Evolutionary conservation across 441 rosid species (phyloP).

Genomic region (Gossypium trilobum): DNA sequence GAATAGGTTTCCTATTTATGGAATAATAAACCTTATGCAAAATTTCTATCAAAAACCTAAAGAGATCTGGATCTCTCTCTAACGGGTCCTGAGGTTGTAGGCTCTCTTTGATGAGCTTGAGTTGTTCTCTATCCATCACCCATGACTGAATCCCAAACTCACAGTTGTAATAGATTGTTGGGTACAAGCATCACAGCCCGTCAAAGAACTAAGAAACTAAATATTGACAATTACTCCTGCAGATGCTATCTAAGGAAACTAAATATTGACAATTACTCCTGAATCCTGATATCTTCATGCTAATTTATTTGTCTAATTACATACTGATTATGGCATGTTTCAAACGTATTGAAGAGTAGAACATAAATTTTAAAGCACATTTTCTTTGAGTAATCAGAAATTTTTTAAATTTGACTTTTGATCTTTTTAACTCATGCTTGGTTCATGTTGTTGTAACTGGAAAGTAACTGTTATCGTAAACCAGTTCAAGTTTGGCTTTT

Average conservation of each 20-base stretch:
- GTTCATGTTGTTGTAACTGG: constrained; percentile 3
- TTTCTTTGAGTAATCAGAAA: not conserved
- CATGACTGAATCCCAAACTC: too few species aligned
- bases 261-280: not conserved
- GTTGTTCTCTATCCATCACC: too few species aligned
- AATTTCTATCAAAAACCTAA: too few species aligned
- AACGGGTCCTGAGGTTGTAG: too few species aligned
- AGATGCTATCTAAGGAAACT: not conserved
- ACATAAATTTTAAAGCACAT: not conserved
- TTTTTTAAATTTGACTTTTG: not conserved
- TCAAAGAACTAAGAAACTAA: not conserved
- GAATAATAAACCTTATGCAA: too few species aligned
- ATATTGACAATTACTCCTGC: not conserved
- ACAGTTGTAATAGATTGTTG: not conserved
- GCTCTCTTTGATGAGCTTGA: too few species aligned
- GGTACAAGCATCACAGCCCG: not conserved
- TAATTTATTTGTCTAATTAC: not conserved
- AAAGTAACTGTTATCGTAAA: not conserved
- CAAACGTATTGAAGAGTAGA: not conserved
- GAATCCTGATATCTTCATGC: not conserved
- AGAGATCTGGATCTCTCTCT: too few species aligned
- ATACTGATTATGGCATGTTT: not conserved
- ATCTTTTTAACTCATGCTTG: not conserved
- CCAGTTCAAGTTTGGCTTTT: not conserved
- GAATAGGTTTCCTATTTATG: too few species aligned